These are phyloP conservation scores for Elsinoe perseae DNA, from an alignment of 2,329 filamentous ascomycete species.

Conservation along the genomic window DNA sequence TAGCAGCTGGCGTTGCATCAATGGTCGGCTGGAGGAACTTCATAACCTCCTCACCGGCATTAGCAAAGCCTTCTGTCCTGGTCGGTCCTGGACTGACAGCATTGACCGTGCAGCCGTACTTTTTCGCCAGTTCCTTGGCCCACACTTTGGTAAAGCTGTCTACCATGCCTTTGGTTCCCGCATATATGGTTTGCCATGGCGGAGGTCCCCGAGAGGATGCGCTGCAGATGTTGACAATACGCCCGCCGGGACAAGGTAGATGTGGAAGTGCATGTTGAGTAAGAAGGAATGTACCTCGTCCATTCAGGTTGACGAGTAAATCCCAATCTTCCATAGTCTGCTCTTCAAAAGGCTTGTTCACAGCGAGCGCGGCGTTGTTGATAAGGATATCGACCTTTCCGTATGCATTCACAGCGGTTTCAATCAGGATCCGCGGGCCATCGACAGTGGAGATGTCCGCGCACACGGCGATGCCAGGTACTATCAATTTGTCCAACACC, in stretches of 20 bases:
- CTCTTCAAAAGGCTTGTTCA: slow-evolving; percentile 34
- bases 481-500: slow-evolving; percentile 26
- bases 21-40: slow-evolving; percentile 36
- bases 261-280: slow-evolving; percentile 36
- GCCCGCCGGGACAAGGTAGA: slow-evolving; percentile 29
- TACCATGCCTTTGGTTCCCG: slow-evolving; percentile 45
- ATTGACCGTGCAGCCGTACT: slow-evolving; percentile 43
- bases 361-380: slow-evolving; percentile 32
- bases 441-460: slow-evolving; percentile 37
- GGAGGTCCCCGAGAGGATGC: slow-evolving; percentile 32
- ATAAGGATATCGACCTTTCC: slow-evolving; percentile 36
- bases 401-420: slow-evolving; percentile 31
- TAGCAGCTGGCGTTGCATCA: slow-evolving; percentile 38
- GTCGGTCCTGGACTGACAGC: slow-evolving; percentile 40
- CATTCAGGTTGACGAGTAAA: slow-evolving; percentile 37
- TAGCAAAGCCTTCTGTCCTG: slow-evolving; percentile 28
- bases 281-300: slow-evolving; percentile 36
- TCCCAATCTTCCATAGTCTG: slow-evolving; percentile 36
- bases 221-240: slow-evolving; percentile 41
- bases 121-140: slow-evolving; percentile 39
- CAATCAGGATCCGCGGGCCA: slow-evolving; percentile 33
- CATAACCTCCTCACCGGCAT: slow-evolving; percentile 35
- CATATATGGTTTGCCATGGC: slow-evolving; percentile 41
- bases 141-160: slow-evolving; percentile 42
- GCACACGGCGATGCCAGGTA: slow-evolving; percentile 33